These are phyloP conservation scores for Ananas comosus DNA, from an alignment of 176 grass and related monocot genomes.

Conservation along the genomic window DNA sequence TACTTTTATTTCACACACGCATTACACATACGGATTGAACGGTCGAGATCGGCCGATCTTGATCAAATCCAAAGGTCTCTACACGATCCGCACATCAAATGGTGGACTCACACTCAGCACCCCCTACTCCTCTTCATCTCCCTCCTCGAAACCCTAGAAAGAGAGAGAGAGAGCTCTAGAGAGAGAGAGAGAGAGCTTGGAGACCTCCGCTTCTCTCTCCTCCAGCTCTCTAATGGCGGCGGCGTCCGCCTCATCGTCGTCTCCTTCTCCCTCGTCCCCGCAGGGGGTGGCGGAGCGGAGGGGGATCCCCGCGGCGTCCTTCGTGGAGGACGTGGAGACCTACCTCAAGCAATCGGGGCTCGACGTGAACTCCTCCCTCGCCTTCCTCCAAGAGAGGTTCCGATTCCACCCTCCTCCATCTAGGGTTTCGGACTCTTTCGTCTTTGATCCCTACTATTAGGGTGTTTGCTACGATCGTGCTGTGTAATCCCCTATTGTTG, in stretches of 20 bases:
- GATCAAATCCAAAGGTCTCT: not conserved
- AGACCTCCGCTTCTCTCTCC: slow-evolving; percentile 1
- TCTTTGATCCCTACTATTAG: not conserved
- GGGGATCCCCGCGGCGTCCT: slow-evolving; percentile 73
- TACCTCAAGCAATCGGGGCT: slow-evolving; percentile 73
- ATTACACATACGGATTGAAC: too few relatives aligned
- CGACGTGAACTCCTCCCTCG: slow-evolving; percentile 90
- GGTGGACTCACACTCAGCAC: not conserved
- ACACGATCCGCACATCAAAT: too few relatives aligned
- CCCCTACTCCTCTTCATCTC: not conserved
- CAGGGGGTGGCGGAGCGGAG: slow-evolving; percentile 43
- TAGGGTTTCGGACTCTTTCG: not conserved
- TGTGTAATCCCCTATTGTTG: not conserved
- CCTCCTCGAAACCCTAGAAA: not conserved
- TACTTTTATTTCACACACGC: too few relatives aligned
- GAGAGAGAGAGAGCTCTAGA: not conserved
- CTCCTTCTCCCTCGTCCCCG: slow-evolving; percentile 20
- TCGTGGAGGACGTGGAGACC: slow-evolving; percentile 89
- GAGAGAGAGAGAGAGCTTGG: not conserved
- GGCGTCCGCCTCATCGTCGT: slow-evolving; percentile 13
- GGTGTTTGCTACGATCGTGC: not conserved
- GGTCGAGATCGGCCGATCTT: not conserved
- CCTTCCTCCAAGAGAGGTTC: slow-evolving; percentile 89
- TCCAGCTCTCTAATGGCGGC: slow-evolving; percentile 38
- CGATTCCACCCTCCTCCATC: not conserved